These are phyloP conservation scores for Colletotrichum caudatum DNA, from an alignment of 2,329 filamentous ascomycete genomes.

Conservation along the genomic window DNA sequence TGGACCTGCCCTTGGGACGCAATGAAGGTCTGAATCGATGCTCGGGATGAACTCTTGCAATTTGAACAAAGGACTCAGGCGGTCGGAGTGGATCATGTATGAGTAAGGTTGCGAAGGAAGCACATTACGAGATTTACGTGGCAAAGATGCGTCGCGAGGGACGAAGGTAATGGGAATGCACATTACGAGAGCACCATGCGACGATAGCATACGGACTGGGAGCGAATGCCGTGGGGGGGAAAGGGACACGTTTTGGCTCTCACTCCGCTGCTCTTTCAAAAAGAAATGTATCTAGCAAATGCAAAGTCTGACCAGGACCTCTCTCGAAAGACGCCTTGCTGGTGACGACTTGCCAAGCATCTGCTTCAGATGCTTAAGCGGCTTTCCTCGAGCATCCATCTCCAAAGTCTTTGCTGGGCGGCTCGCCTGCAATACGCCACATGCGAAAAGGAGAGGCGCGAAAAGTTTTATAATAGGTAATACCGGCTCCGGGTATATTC, in stretches of 20 bases:
- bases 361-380: constrained; percentile 10
- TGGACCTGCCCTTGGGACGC: constrained; percentile 14
- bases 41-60: neutral
- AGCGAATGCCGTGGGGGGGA: neutral
- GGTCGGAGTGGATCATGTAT: neutral
- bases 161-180: neutral
- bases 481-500: constrained; percentile 44
- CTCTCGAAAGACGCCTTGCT: constrained; percentile 10
- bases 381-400: constrained; percentile 15
- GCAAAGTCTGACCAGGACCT: constrained; percentile 12
- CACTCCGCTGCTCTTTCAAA: neutral
- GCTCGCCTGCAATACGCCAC: constrained; percentile 44
- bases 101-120: neutral
- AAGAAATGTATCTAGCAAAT: constrained; percentile 8
- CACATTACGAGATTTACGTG: neutral
- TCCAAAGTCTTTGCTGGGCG: constrained; percentile 30
- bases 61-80: neutral
- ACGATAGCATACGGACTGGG: neutral
- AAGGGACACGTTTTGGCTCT: neutral
- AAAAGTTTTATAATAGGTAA: constrained; percentile 43
- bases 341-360: constrained; percentile 20
- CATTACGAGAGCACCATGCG: neutral
- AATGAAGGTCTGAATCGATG: constrained; percentile 1
- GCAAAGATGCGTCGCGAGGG: neutral
- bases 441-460: constrained; percentile 45